These are phyloP conservation scores for Candida corydali DNA, from an alignment of 805 yeast genomes.

Conservation along the genomic window DNA sequence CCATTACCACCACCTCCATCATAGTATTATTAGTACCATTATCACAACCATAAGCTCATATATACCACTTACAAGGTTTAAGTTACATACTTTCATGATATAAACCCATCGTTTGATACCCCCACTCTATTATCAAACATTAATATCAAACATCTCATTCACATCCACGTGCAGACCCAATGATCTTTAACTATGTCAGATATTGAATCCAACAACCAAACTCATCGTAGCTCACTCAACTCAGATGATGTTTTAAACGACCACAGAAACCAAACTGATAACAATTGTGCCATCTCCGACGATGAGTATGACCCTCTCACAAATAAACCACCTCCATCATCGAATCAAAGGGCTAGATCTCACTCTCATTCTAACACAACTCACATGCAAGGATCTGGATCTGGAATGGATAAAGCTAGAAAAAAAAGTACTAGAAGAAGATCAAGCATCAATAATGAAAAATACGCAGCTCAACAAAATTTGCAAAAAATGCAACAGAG, in stretches of 20 bases:
- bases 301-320: constrained; percentile 7
- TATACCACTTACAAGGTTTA: too few species aligned
- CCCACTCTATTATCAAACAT: too few species aligned
- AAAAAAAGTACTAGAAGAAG: constrained; percentile 5
- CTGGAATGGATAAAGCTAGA: neutral
- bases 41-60: too few species aligned
- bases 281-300: constrained; percentile 15
- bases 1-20: neutral
- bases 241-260: constrained; percentile 34
- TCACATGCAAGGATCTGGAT: neutral
- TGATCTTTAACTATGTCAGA: constrained; percentile 29
- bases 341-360: constrained; percentile 1
- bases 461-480: constrained; percentile 3
- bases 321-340: constrained; percentile 1
- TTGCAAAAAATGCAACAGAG: constrained; percentile 5
- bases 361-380: neutral
- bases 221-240: constrained; percentile 13
- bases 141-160: too few species aligned
- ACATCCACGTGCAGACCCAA: too few species aligned
- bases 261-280: constrained; percentile 30
- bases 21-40: too few species aligned
- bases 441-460: constrained; percentile 4
- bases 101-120: too few species aligned
- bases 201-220: constrained; percentile 31
- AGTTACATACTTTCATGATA: too few species aligned